These are phyloP conservation scores for Lachnellula occidentalis DNA, from an alignment of 2,329 filamentous ascomycete genomes.

Conservation along the genomic window DNA sequence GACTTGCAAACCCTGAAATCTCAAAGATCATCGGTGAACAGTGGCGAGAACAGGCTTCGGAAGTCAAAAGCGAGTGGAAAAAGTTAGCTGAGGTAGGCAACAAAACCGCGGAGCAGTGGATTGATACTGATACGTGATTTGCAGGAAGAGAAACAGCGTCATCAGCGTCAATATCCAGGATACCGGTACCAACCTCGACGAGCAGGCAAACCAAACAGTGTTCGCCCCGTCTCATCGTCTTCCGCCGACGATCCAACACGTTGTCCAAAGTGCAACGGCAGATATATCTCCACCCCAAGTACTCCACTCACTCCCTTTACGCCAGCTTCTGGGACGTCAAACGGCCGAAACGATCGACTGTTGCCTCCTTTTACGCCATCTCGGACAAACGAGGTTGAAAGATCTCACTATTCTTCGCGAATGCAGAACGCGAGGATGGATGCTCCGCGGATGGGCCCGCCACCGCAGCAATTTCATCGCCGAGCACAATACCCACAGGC, in stretches of 20 bases:
- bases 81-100: conserved; percentile 68
- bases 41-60: conserved; percentile 74
- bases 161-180: conserved; percentile 84
- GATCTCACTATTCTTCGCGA: conserved; percentile 15
- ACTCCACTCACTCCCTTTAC: conserved; percentile 30
- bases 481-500: conserved; percentile 19
- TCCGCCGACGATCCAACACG: conserved; percentile 45
- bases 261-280: conserved; percentile 67
- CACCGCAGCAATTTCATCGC: conserved; percentile 19
- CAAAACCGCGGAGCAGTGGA: conserved; percentile 5
- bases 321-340: conserved; percentile 13
- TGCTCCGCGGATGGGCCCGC: conserved; percentile 31
- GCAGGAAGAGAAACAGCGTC: conserved; percentile 81
- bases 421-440: conserved; percentile 25
- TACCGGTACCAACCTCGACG: conserved; percentile 81
- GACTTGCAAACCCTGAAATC: conserved; percentile 89
- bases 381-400: conserved; percentile 17
- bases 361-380: conserved; percentile 19
- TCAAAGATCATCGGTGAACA: conserved; percentile 90
- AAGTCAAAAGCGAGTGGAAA: conserved; percentile 82
- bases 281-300: conserved; percentile 31
- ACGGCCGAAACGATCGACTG: conserved; percentile 15
- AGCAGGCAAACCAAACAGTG: conserved; percentile 25
- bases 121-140: neutral
- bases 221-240: conserved; percentile 26